These are phyloP conservation scores for Hanseniaspora hatyaiensis DNA, from an alignment of 805 yeast genomes.

Conservation along the genomic window DNA sequence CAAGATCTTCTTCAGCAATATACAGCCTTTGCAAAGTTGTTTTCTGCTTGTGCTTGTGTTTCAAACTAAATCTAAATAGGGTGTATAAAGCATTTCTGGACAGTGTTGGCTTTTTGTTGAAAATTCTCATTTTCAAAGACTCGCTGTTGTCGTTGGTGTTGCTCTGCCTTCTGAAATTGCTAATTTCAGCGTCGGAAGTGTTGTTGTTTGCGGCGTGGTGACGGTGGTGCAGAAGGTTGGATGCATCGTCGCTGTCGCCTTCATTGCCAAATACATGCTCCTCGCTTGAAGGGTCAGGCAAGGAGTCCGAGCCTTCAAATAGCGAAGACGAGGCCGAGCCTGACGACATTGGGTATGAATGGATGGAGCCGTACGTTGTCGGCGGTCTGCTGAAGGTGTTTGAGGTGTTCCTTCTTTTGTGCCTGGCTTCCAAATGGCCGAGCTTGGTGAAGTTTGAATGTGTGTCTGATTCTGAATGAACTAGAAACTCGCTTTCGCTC, in stretches of 20 bases:
- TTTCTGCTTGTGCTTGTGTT: conserved; percentile 31
- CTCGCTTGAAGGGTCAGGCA: conserved; percentile 24
- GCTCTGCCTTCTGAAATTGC: conserved; percentile 21
- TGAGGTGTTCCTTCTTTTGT: conserved; percentile 15
- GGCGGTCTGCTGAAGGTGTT: conserved; percentile 13
- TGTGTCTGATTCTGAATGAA: conserved; percentile 10
- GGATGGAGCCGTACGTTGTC: conserved; percentile 22
- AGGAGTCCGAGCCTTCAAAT: conserved; percentile 32
- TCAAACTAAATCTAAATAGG: conserved; percentile 23
- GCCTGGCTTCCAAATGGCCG: not conserved
- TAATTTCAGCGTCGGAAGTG: conserved; percentile 10
- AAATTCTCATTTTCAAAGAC: not conserved
- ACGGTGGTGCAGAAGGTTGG: too few species aligned
- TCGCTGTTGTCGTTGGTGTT: conserved; percentile 19
- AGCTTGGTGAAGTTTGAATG: not conserved
- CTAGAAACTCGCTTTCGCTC: conserved; percentile 4
- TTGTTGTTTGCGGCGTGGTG: conserved; percentile 16
- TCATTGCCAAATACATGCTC: conserved; percentile 22
- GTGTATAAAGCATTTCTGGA: conserved; percentile 16
- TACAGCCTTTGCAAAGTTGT: conserved; percentile 66
- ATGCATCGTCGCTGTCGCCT: too few species aligned
- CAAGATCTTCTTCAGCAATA: conserved; percentile 89
- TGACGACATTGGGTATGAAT: conserved; percentile 21
- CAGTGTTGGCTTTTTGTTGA: conserved; percentile 22
- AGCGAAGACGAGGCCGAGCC: conserved; percentile 30